Conservation (phyloP, 257 asterid genomes). For the Rhazya stricta region DNA sequence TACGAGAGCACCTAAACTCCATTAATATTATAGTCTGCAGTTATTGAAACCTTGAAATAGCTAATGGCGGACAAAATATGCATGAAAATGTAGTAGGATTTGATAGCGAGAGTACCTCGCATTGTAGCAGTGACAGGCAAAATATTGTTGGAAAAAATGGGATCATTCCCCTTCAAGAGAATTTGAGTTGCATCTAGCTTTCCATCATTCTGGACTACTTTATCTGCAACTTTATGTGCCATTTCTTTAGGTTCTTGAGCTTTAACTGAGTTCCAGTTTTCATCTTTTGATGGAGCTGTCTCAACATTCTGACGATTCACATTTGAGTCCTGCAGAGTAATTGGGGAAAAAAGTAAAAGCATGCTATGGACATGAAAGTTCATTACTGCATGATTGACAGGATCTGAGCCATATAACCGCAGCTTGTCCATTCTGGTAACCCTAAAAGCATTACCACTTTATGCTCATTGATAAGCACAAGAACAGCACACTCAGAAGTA, state of each 20-base stretch:
- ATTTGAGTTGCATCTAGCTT: conserved; percentile 33
- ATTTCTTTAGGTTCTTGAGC: conserved; percentile 41
- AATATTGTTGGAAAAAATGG: conserved; percentile 32
- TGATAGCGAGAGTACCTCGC: conserved; percentile 55
- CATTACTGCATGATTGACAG: neutral
- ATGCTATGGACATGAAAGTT: neutral
- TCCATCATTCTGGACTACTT: conserved; percentile 31
- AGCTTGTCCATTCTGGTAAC: neutral
- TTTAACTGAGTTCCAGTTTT: conserved; percentile 37
- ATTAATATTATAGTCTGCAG: neutral
- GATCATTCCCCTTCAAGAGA: conserved; percentile 34
- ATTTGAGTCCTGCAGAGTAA: conserved; percentile 43
- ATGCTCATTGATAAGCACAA: neutral
- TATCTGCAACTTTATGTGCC: conserved; percentile 36
- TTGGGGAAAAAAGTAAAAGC: conserved; percentile 16
- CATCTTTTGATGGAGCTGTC: conserved; percentile 29
- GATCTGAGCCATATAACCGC: neutral
- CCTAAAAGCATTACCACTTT: neutral
- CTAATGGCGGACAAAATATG: conserved; percentile 17
- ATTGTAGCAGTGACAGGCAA: conserved; percentile 40
- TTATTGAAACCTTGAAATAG: conserved; percentile 11
- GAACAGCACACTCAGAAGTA: neutral
- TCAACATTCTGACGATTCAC: conserved; percentile 1
- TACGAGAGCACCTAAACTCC: neutral
- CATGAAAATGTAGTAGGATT: conserved; percentile 19